Evolutionary conservation across 2,329 filamentous ascomycete genomes (phyloP), one percentile per base, ranked within the genome.

Genomic region (Stagonosporopsis chrysanthemi): DNA sequence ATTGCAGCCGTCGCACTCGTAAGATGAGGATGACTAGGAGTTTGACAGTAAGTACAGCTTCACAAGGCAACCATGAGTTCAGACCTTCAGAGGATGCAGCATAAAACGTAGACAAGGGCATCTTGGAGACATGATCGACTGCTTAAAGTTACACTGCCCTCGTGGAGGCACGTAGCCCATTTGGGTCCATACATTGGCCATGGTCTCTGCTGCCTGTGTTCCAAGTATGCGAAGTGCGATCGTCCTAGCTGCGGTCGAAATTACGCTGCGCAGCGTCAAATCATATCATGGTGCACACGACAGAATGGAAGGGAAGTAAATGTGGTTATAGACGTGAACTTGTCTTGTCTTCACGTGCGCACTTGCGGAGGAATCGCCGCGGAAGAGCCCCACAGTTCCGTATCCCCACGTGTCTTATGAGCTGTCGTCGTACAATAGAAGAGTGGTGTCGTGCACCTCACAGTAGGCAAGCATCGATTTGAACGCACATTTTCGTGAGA

Each of bases 101-200:
- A 85, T 85, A 74, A 84, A 85, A 17, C 83, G 77, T 39, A 83
- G 70, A 66, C 83, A 85, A 4, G 83, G 76, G 62, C 83, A 85
- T 47, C 72, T 78, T 2, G 78, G 67, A 2, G 75, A 77, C 29
- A 84, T 68, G 15, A 83, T 66, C 23, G 77, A 78, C 2, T 74
- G 70, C 61, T 82, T 83, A 74, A 78, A 78, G 48, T 82, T 82
- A 70, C 82, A 84, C 49, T 75, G 75, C 26, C 82, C 82, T 36
- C 80, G 79, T 6, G 82, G 82, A 26, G 82, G 79, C 11, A 74
- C 71, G 60, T 84, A 83, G 65, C 77, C 75, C 81, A 83, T 83
- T 22, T 80, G 77, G 17, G 75, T 70, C 82, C 82, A 84, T 46
- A 84, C 80, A 61, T 78, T 80, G 17, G 74, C 65, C 41, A 66